Base-by-base conservation (phyloP, 148 eudicot species). In the Fallopia convolvulus region DNA sequence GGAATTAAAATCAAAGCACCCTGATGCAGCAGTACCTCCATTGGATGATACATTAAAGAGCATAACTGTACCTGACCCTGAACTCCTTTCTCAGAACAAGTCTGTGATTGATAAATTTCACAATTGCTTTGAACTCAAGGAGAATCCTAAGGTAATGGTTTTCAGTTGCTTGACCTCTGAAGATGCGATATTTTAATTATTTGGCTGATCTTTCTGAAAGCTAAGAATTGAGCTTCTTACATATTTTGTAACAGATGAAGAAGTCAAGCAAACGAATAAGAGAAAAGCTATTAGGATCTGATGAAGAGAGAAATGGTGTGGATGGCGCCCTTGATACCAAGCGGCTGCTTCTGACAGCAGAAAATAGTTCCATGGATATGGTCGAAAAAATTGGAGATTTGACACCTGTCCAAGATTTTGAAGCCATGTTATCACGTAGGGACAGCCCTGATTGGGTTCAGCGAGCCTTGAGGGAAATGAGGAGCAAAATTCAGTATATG, bases 401-500 rank as follows among this genome's bases (percentile, higher is more conserved):
- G 63, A 85, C 87, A 77, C 92, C 97, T 47, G 86, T 93, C 75
- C 88, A 88, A 87, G 97, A 92, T 77, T 95, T 95, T 83, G 97
- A 92, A 88, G 85, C 85, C 72, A 93, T 95, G 97, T 76, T 95
- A 82, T 87, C 97, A 58, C 97, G 97, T 47, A 89, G 97, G 83
- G 99, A 95, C 80, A 81, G 77, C 81, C 76, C 97, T 40, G 89
- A 90, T 66, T 95, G 97, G 97, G 89, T 95, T 72, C 76, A 66
- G 63, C 90, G 87, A 86, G 97, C 97, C 76, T 86, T 95, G 36
- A 83, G 81, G 77, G 84, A 84, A 74, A 87, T 95, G 94, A 89
- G 85, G 77, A 83, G 46, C 86, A 90, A 84, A 79, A 80, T 93
- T 39, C 78, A 81, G 79, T 84, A 87, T 53, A 81, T 93, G 65